Percentiles rank a stretch among this genome's conserved stretches.
These are phyloP conservation scores for Penicillium angulare DNA, from an alignment of 495 filamentous ascomycete species.

Conservation along the genomic window DNA sequence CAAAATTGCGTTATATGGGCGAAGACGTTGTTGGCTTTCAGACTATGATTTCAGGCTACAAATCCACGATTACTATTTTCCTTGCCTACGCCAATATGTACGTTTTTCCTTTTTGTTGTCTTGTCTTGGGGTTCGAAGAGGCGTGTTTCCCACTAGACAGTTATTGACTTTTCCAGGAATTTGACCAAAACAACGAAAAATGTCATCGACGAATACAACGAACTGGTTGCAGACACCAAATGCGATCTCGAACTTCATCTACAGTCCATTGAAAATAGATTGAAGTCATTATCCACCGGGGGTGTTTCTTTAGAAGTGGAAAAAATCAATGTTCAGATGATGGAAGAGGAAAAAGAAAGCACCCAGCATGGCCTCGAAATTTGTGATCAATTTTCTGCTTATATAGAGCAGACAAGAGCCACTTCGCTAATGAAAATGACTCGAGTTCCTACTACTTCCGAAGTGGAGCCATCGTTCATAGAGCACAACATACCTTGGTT, in stretches of 20 bases:
- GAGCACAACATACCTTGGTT: background rate
- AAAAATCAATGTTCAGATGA: background rate
- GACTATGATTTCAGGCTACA: constrained; percentile 27
- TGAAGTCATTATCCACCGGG: constrained; percentile 10
- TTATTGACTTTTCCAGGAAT: too few relatives aligned
- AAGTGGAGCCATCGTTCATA: background rate
- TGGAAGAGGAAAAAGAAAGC: constrained; percentile 6
- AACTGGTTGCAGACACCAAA: constrained; percentile 29
- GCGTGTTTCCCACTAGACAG: too few relatives aligned
- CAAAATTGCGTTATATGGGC: constrained; percentile 29
- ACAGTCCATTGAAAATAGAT: constrained; percentile 19
- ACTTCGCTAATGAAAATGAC: background rate
- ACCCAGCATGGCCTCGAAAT: constrained; percentile 3
- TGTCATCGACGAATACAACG: constrained; percentile 23
- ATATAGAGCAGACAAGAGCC: background rate
- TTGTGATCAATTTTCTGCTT: background rate
- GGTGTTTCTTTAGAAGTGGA: background rate
- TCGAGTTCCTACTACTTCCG: background rate
- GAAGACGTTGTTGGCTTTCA: constrained; percentile 27
- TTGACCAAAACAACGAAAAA: background rate
- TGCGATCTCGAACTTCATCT: constrained; percentile 29
- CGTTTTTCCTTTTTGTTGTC: constrained; percentile 10
- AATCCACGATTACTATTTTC: constrained; percentile 30
- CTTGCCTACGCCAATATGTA: constrained; percentile 24
- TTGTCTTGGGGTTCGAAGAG: too few relatives aligned